A percentile compares a stretch with the other conserved stretches of the same genome.
phyloP scores from a whole-genome alignment of 2,329 filamentous ascomycete species.

The Myriosclerotinia curreyana region DNA sequence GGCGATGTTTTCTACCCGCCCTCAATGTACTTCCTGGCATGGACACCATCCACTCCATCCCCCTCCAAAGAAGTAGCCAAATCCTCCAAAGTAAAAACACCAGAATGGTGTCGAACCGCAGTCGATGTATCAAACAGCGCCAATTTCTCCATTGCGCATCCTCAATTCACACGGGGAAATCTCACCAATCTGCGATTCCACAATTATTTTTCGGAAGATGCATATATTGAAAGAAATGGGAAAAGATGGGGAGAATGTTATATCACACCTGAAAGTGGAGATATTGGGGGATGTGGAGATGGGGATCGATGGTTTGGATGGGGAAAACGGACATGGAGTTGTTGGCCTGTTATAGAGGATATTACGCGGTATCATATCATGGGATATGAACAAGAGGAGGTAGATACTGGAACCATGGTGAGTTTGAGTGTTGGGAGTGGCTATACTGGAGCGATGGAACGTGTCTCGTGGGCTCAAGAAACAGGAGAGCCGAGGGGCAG shows the following conservation, averaged over 20 bases:
- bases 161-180: slow-evolving; percentile 22
- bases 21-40: slow-evolving; percentile 35
- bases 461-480: neutral
- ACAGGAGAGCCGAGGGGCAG: slow-evolving; percentile 6
- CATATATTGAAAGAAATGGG: slow-evolving; percentile 32
- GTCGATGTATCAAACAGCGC: slow-evolving; percentile 26
- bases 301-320: slow-evolving; percentile 31
- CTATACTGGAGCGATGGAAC: slow-evolving; percentile 7
- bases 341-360: slow-evolving; percentile 25
- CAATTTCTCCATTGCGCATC: slow-evolving; percentile 26
- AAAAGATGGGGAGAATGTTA: slow-evolving; percentile 32
- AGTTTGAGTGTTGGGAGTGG: slow-evolving; percentile 11
- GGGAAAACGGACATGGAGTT: slow-evolving; percentile 33
- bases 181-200: slow-evolving; percentile 30
- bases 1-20: slow-evolving; percentile 36
- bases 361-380: neutral
- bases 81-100: neutral
- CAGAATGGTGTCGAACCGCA: slow-evolving; percentile 34
- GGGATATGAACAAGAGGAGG: neutral
- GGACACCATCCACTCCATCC: slow-evolving; percentile 25
- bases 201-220: slow-evolving; percentile 31
- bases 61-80: neutral
- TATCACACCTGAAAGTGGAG: slow-evolving; percentile 32
- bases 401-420: neutral
- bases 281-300: slow-evolving; percentile 30